Base-by-base conservation (phyloP, 2,329 filamentous ascomycete species). In the Hypoxylon rubiginosum region DNA sequence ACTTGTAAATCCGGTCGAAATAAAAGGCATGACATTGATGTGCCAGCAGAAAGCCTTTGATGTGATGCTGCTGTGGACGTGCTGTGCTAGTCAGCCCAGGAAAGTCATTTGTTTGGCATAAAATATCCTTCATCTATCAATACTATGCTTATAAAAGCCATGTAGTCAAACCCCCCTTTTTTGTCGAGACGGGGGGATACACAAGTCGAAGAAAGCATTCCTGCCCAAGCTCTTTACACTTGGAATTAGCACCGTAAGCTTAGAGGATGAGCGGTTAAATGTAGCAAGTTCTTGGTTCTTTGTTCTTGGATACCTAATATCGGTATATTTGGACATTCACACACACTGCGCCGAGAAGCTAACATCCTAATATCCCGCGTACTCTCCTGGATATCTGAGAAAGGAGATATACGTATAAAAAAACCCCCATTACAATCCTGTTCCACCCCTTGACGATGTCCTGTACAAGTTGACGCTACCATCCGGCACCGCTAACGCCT, bases 351-450 rank as follows among this genome's bases (percentile, higher is more conserved):
- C 53, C 45, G 30, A 43, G 45, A 24, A 45, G 17, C 21, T 4
- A 24, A 24, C 21, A 24, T 30, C 28, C n/a, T 46, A 48, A 19
- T 28, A 26, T 36, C 32, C 53, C 48, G 50, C 45, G 32, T 60
- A 60, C 62, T 66, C 11, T 32, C 41, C 39, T 66, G 66, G 66
- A 68, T 68, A 68, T 68, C 66, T 62, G 43, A 57, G 36, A 24
- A 49, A 45, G 32, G 28, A 45, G 53, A 56, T 46, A 15, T 51
- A 52, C 54, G 19, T 49, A 43, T 55, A 56, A 55, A 30, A 30
- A 41, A 9, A 46, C 53, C n/a, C n/a, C n/a, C 41, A 64, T 58
- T 60, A 66, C 54, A 57, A 43, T 45, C 36, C 57, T 43, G 54
- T 24, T 50, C 48, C 50, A 41, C 34, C 50, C 41, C 41, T 58